Percentiles rank a stretch among this genome's conserved stretches.
Conservation (phyloP, 768 basidiomycete species). For the Saitozyma sp. region DNA sequence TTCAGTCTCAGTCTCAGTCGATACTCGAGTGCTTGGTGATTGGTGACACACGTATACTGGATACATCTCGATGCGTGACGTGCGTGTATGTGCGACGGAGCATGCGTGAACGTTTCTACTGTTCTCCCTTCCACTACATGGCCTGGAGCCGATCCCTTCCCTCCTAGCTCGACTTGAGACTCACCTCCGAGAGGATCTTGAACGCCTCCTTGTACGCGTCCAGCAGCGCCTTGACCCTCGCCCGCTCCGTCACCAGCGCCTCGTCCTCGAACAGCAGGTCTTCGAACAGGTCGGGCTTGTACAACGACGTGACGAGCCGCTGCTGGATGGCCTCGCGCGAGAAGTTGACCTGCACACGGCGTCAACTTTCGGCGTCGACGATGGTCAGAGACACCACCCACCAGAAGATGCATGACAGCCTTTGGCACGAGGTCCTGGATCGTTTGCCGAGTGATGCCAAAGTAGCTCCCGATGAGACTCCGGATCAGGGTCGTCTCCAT, state of each 20-base stretch:
- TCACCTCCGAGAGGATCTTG: slow-evolving; percentile 52
- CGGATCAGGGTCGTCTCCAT: slow-evolving; percentile 96
- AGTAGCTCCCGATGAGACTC: slow-evolving; percentile 91
- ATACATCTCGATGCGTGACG: too few relatives aligned
- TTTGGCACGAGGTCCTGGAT: slow-evolving; percentile 97
- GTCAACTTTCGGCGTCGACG: neutral
- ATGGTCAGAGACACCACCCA: slow-evolving; percentile 13
- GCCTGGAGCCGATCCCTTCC: neutral
- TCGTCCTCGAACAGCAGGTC: slow-evolving; percentile 95
- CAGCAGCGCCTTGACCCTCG: slow-evolving; percentile 87
- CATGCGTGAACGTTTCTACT: too few relatives aligned
- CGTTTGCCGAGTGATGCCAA: slow-evolving; percentile 90
- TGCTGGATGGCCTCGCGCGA: slow-evolving; percentile 97
- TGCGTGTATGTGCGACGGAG: too few relatives aligned
- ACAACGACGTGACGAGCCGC: slow-evolving; percentile 86
- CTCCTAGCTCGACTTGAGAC: slow-evolving; percentile 32
- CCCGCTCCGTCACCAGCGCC: slow-evolving; percentile 85
- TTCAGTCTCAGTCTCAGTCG: too few relatives aligned
- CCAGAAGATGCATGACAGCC: slow-evolving; percentile 81
- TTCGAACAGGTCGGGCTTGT: slow-evolving; percentile 89
- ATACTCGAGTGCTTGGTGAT: too few relatives aligned
- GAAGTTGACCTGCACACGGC: slow-evolving; percentile 77
- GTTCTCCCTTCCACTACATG: too few relatives aligned
- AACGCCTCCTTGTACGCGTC: slow-evolving; percentile 83
- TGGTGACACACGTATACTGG: too few relatives aligned